A percentile compares a stretch with the other conserved stretches of the same genome.
phyloP scores from a whole-genome alignment of 176 grass and related monocot species.

The Pontederia crassipes region DNA sequence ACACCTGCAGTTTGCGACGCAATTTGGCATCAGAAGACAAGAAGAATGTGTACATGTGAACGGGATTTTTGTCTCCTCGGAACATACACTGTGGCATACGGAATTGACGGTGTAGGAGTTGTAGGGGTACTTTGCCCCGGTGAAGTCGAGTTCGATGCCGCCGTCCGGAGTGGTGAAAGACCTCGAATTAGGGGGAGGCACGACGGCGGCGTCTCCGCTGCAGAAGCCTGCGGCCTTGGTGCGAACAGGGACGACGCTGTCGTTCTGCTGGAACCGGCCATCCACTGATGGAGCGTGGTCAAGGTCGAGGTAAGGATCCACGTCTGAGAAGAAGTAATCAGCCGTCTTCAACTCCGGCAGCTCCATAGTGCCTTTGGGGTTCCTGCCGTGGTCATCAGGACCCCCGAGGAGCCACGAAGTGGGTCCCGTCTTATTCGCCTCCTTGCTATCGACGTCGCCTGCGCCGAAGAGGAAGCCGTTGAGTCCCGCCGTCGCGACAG shows the following conservation, averaged over 20 bases:
- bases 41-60: too few relatives aligned
- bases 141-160: constrained; percentile 30
- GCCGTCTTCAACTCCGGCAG: constrained; percentile 34
- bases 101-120: constrained; percentile 44
- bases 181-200: neutral
- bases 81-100: constrained; percentile 41
- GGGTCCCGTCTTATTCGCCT: constrained; percentile 16
- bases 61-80: constrained; percentile 5
- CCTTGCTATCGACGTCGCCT: constrained; percentile 6
- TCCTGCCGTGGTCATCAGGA: constrained; percentile 4
- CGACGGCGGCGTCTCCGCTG: neutral
- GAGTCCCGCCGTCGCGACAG: neutral
- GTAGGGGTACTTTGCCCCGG: constrained; percentile 35
- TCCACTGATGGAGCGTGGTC: constrained; percentile 19
- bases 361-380: constrained; percentile 26
- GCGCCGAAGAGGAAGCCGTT: constrained; percentile 9
- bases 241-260: constrained; percentile 59
- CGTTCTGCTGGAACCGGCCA: constrained; percentile 38
- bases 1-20: constrained; percentile 24
- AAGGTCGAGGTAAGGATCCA: constrained; percentile 54
- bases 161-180: neutral
- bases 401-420: constrained; percentile 16
- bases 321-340: constrained; percentile 51
- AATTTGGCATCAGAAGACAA: neutral
- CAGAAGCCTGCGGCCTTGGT: neutral